These are phyloP conservation scores for Fraxinus floribunda DNA, from an alignment of 305 asterid species.

Conservation along the genomic window DNA sequence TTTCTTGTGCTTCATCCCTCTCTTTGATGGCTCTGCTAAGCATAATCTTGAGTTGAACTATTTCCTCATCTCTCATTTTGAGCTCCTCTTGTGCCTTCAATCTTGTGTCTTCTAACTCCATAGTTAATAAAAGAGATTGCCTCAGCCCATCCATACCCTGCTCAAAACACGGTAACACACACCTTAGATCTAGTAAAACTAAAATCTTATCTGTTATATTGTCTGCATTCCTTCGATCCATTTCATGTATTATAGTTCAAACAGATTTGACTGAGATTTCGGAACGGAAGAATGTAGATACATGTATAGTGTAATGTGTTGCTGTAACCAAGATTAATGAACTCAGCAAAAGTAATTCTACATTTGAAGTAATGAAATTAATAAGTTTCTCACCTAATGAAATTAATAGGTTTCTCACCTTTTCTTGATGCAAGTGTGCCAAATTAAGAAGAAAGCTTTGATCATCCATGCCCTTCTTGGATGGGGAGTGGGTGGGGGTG, in stretches of 20 bases:
- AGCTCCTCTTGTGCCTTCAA: constrained; percentile 49
- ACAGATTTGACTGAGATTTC: constrained; percentile 3
- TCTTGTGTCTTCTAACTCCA: constrained; percentile 48
- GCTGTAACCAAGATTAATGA: background rate
- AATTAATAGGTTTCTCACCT: constrained; percentile 38
- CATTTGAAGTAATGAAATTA: background rate
- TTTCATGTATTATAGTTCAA: background rate
- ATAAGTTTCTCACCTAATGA: background rate
- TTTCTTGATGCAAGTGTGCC: constrained; percentile 58
- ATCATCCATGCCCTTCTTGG: constrained; percentile 47
- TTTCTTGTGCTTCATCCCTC: constrained; percentile 42
- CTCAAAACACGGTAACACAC: background rate
- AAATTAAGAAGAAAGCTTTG: constrained; percentile 62
- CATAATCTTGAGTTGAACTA: constrained; percentile 43
- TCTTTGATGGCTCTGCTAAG: constrained; percentile 39
- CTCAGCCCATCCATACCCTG: constrained; percentile 59
- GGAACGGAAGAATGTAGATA: background rate
- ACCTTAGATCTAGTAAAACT: background rate
- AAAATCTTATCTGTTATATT: background rate
- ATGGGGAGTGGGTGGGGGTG: background rate
- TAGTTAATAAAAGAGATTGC: constrained; percentile 37
- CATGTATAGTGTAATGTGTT: background rate
- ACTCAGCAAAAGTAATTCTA: background rate
- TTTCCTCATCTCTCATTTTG: constrained; percentile 42
- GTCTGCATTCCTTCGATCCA: background rate